These are phyloP conservation scores for Rhodotorula graminis DNA, from an alignment of 768 basidiomycete genomes.

Conservation along the genomic window DNA sequence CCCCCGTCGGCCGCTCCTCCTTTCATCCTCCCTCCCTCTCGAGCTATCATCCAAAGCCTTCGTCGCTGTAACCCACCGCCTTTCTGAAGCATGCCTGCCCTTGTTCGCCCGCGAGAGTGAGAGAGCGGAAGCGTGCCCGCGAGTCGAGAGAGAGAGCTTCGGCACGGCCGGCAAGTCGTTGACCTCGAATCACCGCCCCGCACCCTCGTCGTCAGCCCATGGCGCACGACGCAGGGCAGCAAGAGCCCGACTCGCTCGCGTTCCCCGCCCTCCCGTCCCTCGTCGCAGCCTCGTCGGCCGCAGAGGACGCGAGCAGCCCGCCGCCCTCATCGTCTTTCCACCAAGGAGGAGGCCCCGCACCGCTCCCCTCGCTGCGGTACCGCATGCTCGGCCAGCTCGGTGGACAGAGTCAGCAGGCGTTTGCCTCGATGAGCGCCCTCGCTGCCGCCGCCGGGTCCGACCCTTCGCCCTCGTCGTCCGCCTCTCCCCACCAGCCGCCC, in stretches of 20 bases:
- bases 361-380: background rate
- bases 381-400: background rate
- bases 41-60: background rate
- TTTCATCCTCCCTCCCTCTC: background rate
- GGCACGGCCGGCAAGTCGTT: too few relatives aligned
- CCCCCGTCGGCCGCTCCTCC: background rate
- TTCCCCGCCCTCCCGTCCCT: constrained; percentile 8
- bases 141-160: too few relatives aligned
- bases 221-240: background rate
- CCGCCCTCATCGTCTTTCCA: background rate
- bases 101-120: background rate
- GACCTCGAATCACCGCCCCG: too few relatives aligned
- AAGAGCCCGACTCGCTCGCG: background rate
- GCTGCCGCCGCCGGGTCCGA: background rate
- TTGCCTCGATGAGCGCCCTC: background rate
- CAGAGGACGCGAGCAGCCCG: background rate
- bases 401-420: background rate
- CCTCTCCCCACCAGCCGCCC: background rate
- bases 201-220: too few relatives aligned
- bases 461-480: background rate
- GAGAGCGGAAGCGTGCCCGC: too few relatives aligned
- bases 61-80: background rate
- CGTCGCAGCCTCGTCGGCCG: background rate
- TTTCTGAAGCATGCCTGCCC: background rate
- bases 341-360: background rate